A percentile compares a stretch with the other conserved stretches of the same genome.
phyloP scores from a whole-genome alignment of 306 rosid species.

The Quercus variabilis region DNA sequence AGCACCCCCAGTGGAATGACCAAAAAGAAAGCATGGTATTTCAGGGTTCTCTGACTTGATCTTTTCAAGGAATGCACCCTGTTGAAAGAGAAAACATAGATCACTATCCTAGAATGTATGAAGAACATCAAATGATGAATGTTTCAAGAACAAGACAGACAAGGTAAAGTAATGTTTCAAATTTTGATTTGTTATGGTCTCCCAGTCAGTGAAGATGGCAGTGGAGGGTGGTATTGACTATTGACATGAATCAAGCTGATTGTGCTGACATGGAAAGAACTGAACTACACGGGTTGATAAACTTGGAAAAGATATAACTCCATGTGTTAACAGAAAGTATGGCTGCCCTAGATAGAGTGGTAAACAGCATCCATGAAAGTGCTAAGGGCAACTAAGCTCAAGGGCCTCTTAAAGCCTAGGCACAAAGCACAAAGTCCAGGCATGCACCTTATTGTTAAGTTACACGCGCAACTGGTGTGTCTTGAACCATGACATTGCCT shows the following conservation, averaged over 20 bases:
- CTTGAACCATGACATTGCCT: too few species aligned
- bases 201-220: neutral
- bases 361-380: neutral
- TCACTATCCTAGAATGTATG: conserved; percentile 1
- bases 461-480: too few species aligned
- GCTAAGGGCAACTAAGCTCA: too few species aligned
- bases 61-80: conserved; percentile 91
- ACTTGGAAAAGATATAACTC: neutral
- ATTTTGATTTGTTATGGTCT: neutral
- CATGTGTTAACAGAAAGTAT: neutral
- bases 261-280: neutral
- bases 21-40: conserved; percentile 92
- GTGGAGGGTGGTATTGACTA: neutral
- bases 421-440: too few species aligned
- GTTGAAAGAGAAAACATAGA: conserved; percentile 12
- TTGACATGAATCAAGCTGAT: neutral
- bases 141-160: neutral
- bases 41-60: conserved; percentile 84
- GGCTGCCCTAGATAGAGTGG: neutral
- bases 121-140: neutral
- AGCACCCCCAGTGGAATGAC: conserved; percentile 99
- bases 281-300: neutral
- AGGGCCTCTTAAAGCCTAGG: too few species aligned
- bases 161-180: neutral
- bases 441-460: too few species aligned